Base-by-base conservation (phyloP, 331 rosid genomes). In the Phaseolus coccineus region DNA sequence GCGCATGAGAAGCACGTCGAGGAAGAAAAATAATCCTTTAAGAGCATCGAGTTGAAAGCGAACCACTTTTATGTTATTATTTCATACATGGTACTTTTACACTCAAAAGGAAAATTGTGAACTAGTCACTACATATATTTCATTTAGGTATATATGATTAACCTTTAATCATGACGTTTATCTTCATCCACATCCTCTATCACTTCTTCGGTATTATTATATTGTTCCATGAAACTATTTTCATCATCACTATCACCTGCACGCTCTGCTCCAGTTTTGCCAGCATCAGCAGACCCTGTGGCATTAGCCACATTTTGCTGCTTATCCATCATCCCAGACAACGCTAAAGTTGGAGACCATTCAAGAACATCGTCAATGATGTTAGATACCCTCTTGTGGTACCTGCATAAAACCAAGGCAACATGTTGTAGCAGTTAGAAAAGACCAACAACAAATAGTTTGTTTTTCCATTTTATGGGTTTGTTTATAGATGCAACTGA, bases 321-420 rank as follows among this genome's bases (percentile, higher is more conserved):
- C 85, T 93, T 96, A 27, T 96, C 98, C 96, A 91, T 93, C 98
- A 93, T 96, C 78, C 98, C 98, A 37, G 99, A 93, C 75, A 96
- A 85, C 56, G 99, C 98, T 84, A 96, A 79, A 62, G 80, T 88
- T 19, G 99, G 99, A 63, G 94, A 88, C 99, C 99, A 96, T 81
- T 96, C 99, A 3, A 96, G 91, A 77, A 96, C 99, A 84, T 96
- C 99, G 42, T 96, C 99, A 4, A 96, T 96, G 69, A 96, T 96
- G 88, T 96, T 96, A 0, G 93, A 96, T 37, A 96, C 98, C 80
- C 97, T 92, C 87, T 85, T 91, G 64, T 96, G 97, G 83, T 94
- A 90, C 90, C 98, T 92, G 97, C 85, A 87, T 15, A 56, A 74
- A 77, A 16, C 31, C 64, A 62, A 62, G 61, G 67, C 48, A 79